Conservation (phyloP, 305 asterid genomes). For the Solanum aculeatissimum region DNA sequence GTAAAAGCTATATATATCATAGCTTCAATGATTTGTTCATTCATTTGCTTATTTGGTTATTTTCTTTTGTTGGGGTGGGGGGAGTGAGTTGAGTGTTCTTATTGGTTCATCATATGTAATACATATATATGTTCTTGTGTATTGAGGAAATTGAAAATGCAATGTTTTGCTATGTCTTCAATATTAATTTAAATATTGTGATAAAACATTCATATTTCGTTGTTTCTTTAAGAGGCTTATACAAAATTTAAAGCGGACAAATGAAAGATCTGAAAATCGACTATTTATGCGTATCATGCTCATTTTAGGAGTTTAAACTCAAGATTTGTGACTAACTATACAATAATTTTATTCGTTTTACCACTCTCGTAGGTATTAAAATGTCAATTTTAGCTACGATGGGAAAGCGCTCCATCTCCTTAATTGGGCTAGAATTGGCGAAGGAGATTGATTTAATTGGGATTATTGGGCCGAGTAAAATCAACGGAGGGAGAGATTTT, state of each 20-base stretch:
- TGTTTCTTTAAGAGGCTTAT: too few species aligned
- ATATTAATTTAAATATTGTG: too few species aligned
- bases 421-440: neutral
- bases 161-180: neutral
- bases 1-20: neutral
- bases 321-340: too few species aligned
- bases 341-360: too few species aligned
- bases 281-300: too few species aligned
- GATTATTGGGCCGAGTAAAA: neutral
- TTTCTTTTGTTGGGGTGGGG: neutral
- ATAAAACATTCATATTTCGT: too few species aligned
- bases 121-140: neutral
- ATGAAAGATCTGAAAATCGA: too few species aligned
- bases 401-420: too few species aligned
- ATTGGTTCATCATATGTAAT: neutral
- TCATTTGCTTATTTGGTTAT: neutral
- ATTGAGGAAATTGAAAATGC: neutral
- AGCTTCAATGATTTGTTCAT: conserved; percentile 3
- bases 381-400: too few species aligned
- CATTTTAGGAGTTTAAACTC: too few species aligned
- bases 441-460: neutral
- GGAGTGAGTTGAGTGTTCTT: neutral
- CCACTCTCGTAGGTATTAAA: too few species aligned
- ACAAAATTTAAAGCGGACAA: too few species aligned
- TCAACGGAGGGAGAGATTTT: neutral